Evolutionary conservation across 257 asterid genomes (phyloP).

Genomic region (Salvia splendens): DNA sequence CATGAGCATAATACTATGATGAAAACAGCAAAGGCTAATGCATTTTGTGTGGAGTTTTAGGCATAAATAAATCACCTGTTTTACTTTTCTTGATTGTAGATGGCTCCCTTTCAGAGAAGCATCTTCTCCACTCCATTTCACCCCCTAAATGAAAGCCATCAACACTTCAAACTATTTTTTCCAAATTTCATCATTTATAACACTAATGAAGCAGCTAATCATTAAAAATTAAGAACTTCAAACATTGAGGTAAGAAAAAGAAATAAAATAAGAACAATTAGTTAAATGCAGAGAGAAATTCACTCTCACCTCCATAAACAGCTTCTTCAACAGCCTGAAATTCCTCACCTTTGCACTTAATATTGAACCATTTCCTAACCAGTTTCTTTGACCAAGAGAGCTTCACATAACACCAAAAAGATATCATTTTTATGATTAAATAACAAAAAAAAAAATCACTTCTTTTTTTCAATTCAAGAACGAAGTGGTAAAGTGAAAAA

Average conservation of each 20-base stretch:
- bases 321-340: conserved; percentile 61
- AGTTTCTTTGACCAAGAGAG: conserved; percentile 90
- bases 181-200: conserved; percentile 34
- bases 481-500: conserved; percentile 18
- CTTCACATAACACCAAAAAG: conserved; percentile 51
- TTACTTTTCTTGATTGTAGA: conserved; percentile 71
- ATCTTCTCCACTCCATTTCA: conserved; percentile 68
- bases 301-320: conserved; percentile 65
- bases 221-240: conserved; percentile 30
- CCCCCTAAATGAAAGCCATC: conserved; percentile 46
- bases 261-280: too few species aligned
- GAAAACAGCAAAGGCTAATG: neutral
- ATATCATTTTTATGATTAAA: conserved; percentile 27
- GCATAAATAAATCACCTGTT: conserved; percentile 50
- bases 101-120: conserved; percentile 77
- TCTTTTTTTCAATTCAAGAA: conserved; percentile 12
- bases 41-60: neutral
- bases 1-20: too few species aligned
- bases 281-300: conserved; percentile 16
- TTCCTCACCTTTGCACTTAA: conserved; percentile 73
- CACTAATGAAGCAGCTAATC: conserved; percentile 30
- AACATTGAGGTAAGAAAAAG: conserved; percentile 19
- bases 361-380: conserved; percentile 78
- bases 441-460: conserved; percentile 16
- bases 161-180: conserved; percentile 20